A percentile compares a stretch with the other conserved stretches of the same genome.
These are phyloP conservation scores for Omphalea diandra DNA, from an alignment of 441 rosid species.

Conservation along the genomic window DNA sequence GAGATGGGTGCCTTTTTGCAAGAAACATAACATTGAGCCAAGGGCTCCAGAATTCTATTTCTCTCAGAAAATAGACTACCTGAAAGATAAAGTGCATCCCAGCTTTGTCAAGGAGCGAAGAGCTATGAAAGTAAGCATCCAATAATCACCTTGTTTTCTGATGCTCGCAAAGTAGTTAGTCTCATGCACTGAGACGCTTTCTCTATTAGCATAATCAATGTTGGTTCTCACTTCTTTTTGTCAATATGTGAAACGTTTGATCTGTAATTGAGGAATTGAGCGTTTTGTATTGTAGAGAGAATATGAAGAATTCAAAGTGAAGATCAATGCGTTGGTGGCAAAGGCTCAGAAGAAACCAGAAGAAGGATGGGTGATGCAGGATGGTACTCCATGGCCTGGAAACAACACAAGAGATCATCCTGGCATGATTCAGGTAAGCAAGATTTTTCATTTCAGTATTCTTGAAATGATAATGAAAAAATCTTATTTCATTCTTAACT, in stretches of 20 bases:
- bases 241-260: constrained; percentile 1
- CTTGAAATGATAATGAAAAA: neutral
- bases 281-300: constrained; percentile 70
- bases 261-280: no score
- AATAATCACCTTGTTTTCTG: neutral
- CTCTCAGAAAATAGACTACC: constrained; percentile 80
- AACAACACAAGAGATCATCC: constrained; percentile 94
- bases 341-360: constrained; percentile 93
- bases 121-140: constrained; percentile 76
- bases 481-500: constrained; percentile 1
- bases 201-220: no score
- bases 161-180: neutral
- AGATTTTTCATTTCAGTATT: neutral
- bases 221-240: neutral
- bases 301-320: constrained; percentile 90
- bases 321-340: constrained; percentile 77
- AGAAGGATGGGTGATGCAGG: constrained; percentile 98
- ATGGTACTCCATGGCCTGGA: constrained; percentile 97
- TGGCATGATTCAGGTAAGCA: constrained; percentile 88
- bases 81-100: constrained; percentile 88
- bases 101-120: constrained; percentile 92
- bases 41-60: constrained; percentile 93
- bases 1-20: constrained; percentile 93
- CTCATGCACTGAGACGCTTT: no score
- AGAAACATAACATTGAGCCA: constrained; percentile 75